These are phyloP conservation scores for Datisca glomerata DNA, from an alignment of 306 rosid genomes.

Conservation along the genomic window DNA sequence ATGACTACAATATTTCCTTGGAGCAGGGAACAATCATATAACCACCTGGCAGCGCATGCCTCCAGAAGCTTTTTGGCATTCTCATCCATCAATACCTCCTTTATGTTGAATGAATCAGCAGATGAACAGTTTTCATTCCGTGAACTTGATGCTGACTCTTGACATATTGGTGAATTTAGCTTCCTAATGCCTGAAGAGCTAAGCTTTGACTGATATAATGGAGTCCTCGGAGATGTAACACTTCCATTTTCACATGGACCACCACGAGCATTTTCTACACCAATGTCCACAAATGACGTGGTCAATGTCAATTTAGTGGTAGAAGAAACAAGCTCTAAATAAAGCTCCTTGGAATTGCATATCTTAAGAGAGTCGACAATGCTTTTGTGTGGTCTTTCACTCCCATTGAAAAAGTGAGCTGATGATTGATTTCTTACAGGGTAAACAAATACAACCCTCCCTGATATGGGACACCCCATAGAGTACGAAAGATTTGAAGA, in stretches of 20 bases:
- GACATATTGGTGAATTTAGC: constrained; percentile 32
- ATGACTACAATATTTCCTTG: constrained; percentile 56
- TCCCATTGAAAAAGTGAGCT: constrained; percentile 18
- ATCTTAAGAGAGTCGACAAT: constrained; percentile 18
- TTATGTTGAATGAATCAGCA: constrained; percentile 32
- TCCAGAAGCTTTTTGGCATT: constrained; percentile 40
- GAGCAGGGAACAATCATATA: constrained; percentile 50
- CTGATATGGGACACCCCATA: constrained; percentile 60
- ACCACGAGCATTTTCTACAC: constrained; percentile 19
- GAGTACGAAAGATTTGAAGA: constrained; percentile 56
- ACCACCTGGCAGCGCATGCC: constrained; percentile 33
- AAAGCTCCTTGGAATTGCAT: constrained; percentile 50
- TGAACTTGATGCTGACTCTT: constrained; percentile 21
- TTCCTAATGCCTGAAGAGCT: constrained; percentile 22
- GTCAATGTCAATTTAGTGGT: constrained; percentile 21
- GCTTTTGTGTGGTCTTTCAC: constrained; percentile 17
- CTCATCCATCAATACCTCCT: constrained; percentile 39
- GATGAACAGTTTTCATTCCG: constrained; percentile 23
- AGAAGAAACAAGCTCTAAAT: constrained; percentile 41
- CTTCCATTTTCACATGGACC: constrained; percentile 29
- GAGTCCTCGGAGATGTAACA: constrained; percentile 59
- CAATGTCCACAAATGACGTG: constrained; percentile 15
- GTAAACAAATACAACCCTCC: constrained; percentile 39
- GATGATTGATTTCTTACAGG: constrained; percentile 22
- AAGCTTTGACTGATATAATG: constrained; percentile 37